Evolutionary conservation across 768 basidiomycete species (phyloP).

Genomic region (Tylopilus sp.): DNA sequence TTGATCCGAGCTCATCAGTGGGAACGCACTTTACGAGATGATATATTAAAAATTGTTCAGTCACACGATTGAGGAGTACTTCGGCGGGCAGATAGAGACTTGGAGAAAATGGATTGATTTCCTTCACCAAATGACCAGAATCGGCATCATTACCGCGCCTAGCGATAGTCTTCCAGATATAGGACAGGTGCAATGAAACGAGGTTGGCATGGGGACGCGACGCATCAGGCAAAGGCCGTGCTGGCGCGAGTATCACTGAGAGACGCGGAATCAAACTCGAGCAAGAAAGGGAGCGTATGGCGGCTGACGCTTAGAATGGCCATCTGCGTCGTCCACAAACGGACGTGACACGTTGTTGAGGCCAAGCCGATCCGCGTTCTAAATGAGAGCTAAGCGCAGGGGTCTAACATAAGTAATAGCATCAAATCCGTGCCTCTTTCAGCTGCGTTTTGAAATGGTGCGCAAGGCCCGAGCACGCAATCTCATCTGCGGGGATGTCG

Average conservation of each 20-base stretch:
- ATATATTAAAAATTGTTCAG: slow-evolving; percentile 51
- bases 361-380: slow-evolving; percentile 63
- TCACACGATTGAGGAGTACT: slow-evolving; percentile 47
- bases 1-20: slow-evolving; percentile 4
- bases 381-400: slow-evolving; percentile 13
- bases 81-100: slow-evolving; percentile 53
- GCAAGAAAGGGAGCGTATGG: slow-evolving; percentile 1
- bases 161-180: slow-evolving; percentile 34
- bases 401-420: neutral
- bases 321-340: slow-evolving; percentile 44
- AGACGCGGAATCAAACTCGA: slow-evolving; percentile 9
- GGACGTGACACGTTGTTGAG: slow-evolving; percentile 55
- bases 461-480: slow-evolving; percentile 49
- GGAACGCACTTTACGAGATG: slow-evolving; percentile 56
- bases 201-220: slow-evolving; percentile 30
- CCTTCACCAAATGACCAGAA: slow-evolving; percentile 29
- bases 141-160: slow-evolving; percentile 3
- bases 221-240: slow-evolving; percentile 30
- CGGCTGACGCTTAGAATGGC: slow-evolving; percentile 38
- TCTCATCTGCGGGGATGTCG: slow-evolving; percentile 35
- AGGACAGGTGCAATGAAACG: slow-evolving; percentile 38
- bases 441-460: slow-evolving; percentile 50
- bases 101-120: slow-evolving; percentile 49
- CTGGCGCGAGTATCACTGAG: slow-evolving; percentile 41
- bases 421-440: slow-evolving; percentile 36